These are phyloP conservation scores for Fusarium ambrosium DNA, from an alignment of 2,329 filamentous ascomycete species.

Conservation along the genomic window DNA sequence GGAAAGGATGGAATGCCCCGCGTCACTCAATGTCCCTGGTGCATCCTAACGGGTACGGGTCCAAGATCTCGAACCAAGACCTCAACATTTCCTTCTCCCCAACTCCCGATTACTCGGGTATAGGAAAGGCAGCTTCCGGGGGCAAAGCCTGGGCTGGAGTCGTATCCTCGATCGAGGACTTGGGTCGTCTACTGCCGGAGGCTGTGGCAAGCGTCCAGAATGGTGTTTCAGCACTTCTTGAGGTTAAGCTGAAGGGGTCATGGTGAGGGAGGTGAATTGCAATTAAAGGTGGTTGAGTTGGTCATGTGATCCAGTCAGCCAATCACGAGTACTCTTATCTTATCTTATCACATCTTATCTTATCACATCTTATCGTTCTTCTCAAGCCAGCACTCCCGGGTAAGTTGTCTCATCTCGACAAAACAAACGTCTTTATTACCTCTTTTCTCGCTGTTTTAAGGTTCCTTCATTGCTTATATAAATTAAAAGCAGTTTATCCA, in stretches of 20 bases:
- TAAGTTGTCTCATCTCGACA: too few species aligned
- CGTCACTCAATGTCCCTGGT: slow-evolving; percentile 67
- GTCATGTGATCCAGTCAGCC: not conserved
- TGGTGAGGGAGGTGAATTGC: not conserved
- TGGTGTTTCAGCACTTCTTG: slow-evolving; percentile 10
- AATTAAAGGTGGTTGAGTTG: too few species aligned
- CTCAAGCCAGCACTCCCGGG: too few species aligned
- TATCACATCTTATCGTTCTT: too few species aligned
- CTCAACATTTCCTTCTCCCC: slow-evolving; percentile 72
- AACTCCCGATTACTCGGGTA: slow-evolving; percentile 68
- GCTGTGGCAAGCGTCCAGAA: slow-evolving; percentile 7
- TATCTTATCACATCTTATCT: too few species aligned
- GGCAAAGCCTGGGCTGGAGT: slow-evolving; percentile 47
- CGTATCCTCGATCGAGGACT: not conserved
- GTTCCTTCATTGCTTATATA: too few species aligned
- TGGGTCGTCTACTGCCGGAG: not conserved
- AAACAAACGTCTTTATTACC: too few species aligned
- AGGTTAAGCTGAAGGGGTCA: not conserved
- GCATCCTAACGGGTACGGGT: slow-evolving; percentile 67
- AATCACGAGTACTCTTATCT: too few species aligned
- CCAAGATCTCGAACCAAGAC: slow-evolving; percentile 67
- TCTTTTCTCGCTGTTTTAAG: too few species aligned
- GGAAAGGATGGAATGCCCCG: slow-evolving; percentile 69
- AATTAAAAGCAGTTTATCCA: too few species aligned
- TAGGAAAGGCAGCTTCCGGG: slow-evolving; percentile 69